Evolutionary conservation across 2,329 filamentous ascomycete species (phyloP).

Genomic region (Pseudophaeomoniella oleicola): DNA sequence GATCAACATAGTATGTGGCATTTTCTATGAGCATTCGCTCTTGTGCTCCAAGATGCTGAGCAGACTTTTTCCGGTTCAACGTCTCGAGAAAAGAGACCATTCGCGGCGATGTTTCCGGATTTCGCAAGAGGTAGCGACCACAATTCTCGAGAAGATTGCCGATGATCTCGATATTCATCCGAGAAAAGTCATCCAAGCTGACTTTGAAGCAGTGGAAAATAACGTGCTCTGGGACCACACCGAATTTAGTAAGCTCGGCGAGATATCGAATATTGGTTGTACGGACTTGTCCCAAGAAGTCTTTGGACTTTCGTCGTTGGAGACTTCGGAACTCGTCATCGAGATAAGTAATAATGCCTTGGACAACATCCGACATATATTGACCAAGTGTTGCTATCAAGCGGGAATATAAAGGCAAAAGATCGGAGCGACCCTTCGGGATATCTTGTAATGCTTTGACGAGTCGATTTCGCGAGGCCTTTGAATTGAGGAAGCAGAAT

Average conservation of each 20-base stretch:
- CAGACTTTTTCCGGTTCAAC: conserved; percentile 85
- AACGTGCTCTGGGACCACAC: conserved; percentile 93
- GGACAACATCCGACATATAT: conserved; percentile 89
- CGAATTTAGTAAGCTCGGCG: conserved; percentile 93
- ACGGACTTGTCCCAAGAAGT: conserved; percentile 87
- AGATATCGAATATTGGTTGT: conserved; percentile 95
- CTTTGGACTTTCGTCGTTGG: conserved; percentile 92
- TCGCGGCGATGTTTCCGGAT: conserved; percentile 78
- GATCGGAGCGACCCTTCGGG: conserved; percentile 81
- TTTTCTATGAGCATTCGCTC: conserved; percentile 98
- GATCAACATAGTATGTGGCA: conserved; percentile 94
- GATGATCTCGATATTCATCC: conserved; percentile 98
- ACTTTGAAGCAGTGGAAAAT: conserved; percentile 98
- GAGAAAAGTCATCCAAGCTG: conserved; percentile 89
- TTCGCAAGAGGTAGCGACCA: conserved; percentile 82
- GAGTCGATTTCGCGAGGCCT: conserved; percentile 86
- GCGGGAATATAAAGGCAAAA: conserved; percentile 82
- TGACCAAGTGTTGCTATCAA: conserved; percentile 84
- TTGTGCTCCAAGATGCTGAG: conserved; percentile 86
- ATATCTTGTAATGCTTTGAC: conserved; percentile 89
- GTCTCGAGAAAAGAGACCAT: conserved; percentile 94
- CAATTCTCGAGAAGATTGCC: conserved; percentile 94
- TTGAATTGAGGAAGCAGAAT: conserved; percentile 97
- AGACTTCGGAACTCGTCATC: conserved; percentile 95
- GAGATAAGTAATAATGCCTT: conserved; percentile 78